phyloP scores from a whole-genome alignment of 2,329 filamentous ascomycete species.

The Pseudogymnoascus sp. region DNA sequence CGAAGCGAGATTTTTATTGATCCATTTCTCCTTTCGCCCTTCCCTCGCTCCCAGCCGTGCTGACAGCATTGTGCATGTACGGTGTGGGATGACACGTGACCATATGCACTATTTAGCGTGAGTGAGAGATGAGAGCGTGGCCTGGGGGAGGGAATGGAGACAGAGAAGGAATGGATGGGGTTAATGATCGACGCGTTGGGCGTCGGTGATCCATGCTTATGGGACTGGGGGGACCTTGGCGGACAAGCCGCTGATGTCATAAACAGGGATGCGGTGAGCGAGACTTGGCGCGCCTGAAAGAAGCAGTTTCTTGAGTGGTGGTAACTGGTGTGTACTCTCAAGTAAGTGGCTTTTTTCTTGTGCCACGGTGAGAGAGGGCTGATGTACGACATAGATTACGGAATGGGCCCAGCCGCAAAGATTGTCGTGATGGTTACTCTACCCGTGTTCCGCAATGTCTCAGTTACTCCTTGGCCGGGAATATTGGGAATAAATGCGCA shows the following conservation, averaged over 20 bases:
- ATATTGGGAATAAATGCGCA: neutral
- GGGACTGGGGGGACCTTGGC: neutral
- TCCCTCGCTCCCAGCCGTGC: neutral
- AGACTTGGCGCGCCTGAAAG: neutral
- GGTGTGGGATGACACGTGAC: conserved; percentile 4
- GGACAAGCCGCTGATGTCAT: conserved; percentile 6
- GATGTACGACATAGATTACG: conserved; percentile 8
- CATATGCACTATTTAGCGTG: neutral
- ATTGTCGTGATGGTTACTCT: neutral
- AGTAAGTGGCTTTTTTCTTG: neutral
- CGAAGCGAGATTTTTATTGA: neutral
- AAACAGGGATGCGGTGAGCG: neutral
- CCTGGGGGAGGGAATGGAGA: neutral
- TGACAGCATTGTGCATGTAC: neutral
- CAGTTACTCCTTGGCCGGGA: neutral
- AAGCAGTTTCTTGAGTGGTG: neutral
- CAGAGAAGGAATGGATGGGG: neutral
- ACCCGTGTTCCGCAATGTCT: neutral
- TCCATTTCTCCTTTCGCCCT: neutral
- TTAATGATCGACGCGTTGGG: neutral
- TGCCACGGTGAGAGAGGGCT: neutral
- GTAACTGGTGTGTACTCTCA: neutral
- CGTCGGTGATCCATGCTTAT: neutral
- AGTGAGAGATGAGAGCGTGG: neutral
- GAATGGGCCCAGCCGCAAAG: neutral